Evolutionary conservation across 2,329 filamentous ascomycete species (phyloP), one percentile per base, ranked within the genome.

Genomic region (Sclerotinia subarctica): DNA sequence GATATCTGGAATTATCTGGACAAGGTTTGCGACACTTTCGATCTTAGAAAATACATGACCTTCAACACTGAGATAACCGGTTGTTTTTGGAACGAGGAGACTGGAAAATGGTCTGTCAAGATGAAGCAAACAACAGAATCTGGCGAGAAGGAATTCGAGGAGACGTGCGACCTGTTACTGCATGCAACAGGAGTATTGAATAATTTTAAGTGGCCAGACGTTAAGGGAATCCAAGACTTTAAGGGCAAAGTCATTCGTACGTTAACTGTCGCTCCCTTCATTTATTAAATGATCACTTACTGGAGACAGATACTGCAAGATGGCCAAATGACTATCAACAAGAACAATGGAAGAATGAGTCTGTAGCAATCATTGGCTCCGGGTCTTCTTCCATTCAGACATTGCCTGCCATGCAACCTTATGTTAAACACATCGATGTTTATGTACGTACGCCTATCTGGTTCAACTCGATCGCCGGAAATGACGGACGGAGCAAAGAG

Each of bases 1-100:
- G 86, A 88, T 73, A 85, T 88, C 35, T 79, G 82, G 79, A 78
- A 68, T 7, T 85, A 85, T 69, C 78, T 85, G 0, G 74, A 81
- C 67, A 82, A 81, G 70, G 81, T 85, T 21, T 82, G 80, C 71
- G 77, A 83, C 5, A 79, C 78, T 0, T 84, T 83, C 68, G 81
- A 79, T 54, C 76, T 85, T 4, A 78, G 80, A 54, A 83, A 84
- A 69, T 84, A 83, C 74, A 85, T 85, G 81, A 81, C 75, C 2
- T 84, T 85, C 76, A 80, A 82, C 67, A 82, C 80, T 11, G 78
- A 83, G 70, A 79, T 84, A 17, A 74, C 79, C 0, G 80, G 80
- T 5, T 79, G 80, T 26, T 80, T 81, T 62, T 85, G 83, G 83
- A 76, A 83, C 62, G 82, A 84, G 26, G 77, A 81, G 1, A 74